Conservation (phyloP, 345 rosid species). For the Syzygium aqueum region DNA sequence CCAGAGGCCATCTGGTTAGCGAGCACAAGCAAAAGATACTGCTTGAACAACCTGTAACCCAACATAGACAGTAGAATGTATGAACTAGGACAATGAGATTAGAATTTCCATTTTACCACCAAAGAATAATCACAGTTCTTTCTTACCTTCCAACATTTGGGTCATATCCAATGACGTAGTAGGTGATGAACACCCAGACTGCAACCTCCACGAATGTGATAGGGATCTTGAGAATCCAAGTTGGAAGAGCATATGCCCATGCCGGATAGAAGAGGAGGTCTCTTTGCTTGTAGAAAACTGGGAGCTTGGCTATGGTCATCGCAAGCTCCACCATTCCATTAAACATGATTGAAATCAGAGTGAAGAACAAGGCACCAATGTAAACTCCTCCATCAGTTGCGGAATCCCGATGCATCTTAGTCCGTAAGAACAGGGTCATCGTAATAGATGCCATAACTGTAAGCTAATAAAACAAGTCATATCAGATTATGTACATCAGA, state of each 20-base stretch:
- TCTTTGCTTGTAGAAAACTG: constrained; percentile 47
- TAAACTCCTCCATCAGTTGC: constrained; percentile 18
- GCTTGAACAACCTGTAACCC: constrained; percentile 29
- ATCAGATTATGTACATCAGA: neutral
- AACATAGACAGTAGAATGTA: neutral
- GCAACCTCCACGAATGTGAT: constrained; percentile 25
- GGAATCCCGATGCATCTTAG: constrained; percentile 13
- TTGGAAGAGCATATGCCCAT: constrained; percentile 36
- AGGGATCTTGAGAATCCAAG: constrained; percentile 42
- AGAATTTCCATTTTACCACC: neutral
- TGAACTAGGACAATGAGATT: neutral
- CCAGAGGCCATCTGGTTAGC: constrained; percentile 35
- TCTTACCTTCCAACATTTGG: constrained; percentile 31
- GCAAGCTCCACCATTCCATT: constrained; percentile 24
- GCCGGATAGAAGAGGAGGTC: constrained; percentile 37
- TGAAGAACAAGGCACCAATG: constrained; percentile 25
- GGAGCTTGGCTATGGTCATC: constrained; percentile 31
- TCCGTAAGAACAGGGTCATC: constrained; percentile 32
- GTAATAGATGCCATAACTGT: constrained; percentile 6
- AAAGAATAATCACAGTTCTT: neutral
- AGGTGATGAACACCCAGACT: constrained; percentile 26
- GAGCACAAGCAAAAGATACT: constrained; percentile 20
- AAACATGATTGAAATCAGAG: constrained; percentile 13
- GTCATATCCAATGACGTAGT: constrained; percentile 37
- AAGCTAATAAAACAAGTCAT: constrained; percentile 2